phyloP scores from a whole-genome alignment of 2,329 filamentous ascomycete species.

The Cladosporium sphaerospermum region DNA sequence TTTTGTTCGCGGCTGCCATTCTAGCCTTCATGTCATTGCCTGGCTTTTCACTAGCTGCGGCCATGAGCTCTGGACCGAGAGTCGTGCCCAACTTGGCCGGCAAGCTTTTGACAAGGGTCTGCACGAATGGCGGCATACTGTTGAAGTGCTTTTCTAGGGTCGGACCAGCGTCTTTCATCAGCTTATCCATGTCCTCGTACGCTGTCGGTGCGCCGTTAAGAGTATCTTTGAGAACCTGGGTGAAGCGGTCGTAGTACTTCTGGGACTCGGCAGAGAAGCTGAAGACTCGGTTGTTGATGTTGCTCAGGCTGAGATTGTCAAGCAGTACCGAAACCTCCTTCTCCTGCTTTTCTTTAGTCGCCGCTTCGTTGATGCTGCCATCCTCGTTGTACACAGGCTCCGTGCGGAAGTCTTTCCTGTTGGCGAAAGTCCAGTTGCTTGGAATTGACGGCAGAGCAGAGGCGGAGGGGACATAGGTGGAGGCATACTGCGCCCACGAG shows the following conservation, averaged over 20 bases:
- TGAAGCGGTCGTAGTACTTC: constrained; percentile 76
- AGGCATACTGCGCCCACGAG: constrained; percentile 29
- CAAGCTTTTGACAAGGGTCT: constrained; percentile 79
- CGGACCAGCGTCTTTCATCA: constrained; percentile 57
- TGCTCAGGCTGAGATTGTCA: constrained; percentile 75
- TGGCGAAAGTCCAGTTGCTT: constrained; percentile 18
- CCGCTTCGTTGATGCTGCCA: constrained; percentile 33
- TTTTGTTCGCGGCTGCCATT: constrained; percentile 30
- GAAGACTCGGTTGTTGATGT: constrained; percentile 79
- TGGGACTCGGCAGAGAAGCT: constrained; percentile 78
- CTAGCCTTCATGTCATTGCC: constrained; percentile 37
- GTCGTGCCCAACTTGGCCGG: constrained; percentile 73
- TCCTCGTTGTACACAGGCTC: constrained; percentile 33
- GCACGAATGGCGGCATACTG: constrained; percentile 67
- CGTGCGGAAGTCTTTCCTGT: constrained; percentile 28
- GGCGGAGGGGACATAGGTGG: constrained; percentile 19
- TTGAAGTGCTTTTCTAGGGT: constrained; percentile 59
- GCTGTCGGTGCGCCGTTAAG: constrained; percentile 90
- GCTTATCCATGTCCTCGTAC: constrained; percentile 75
- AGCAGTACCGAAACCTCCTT: constrained; percentile 73
- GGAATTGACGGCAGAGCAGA: constrained; percentile 16
- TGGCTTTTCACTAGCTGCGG: constrained; percentile 66
- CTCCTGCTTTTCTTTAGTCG: constrained; percentile 49
- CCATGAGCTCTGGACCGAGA: constrained; percentile 75
- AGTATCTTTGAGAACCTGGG: constrained; percentile 83